Evolutionary conservation across 495 filamentous ascomycete genomes (phyloP).

Genomic region (Aspergillus conjunctus): DNA sequence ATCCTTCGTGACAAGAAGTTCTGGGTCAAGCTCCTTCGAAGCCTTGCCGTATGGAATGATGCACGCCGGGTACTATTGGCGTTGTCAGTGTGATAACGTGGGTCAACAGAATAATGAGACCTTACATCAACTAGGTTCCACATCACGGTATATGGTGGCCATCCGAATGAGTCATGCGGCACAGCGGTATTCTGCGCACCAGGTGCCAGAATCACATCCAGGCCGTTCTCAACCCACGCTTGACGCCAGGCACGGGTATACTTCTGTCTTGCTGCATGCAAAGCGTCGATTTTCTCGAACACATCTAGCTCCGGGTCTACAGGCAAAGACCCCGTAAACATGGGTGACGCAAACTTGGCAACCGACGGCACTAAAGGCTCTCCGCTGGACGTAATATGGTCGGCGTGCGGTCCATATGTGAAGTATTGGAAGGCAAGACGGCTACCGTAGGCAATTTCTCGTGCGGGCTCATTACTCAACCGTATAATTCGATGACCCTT

Average conservation of each 20-base stretch:
- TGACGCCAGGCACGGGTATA: slow-evolving; percentile 27
- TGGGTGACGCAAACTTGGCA: slow-evolving; percentile 25
- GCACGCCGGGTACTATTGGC: slow-evolving; percentile 38
- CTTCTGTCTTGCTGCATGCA: slow-evolving; percentile 8
- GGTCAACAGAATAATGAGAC: not conserved
- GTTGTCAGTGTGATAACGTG: slow-evolving; percentile 10
- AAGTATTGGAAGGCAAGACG: slow-evolving; percentile 39
- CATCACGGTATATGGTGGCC: slow-evolving; percentile 52
- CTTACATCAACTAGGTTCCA: slow-evolving; percentile 58
- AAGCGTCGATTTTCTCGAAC: slow-evolving; percentile 24
- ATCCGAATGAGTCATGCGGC: slow-evolving; percentile 52
- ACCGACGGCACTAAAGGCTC: slow-evolving; percentile 30
- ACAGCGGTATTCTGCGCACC: slow-evolving; percentile 53
- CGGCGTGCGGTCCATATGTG: slow-evolving; percentile 28
- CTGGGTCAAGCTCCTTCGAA: slow-evolving; percentile 39
- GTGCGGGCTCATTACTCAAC: slow-evolving; percentile 17
- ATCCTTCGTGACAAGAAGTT: slow-evolving; percentile 27
- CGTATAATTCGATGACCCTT: slow-evolving; percentile 50
- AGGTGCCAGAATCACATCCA: slow-evolving; percentile 52
- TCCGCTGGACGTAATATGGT: slow-evolving; percentile 31
- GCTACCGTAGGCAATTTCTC: slow-evolving; percentile 26
- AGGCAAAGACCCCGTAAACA: slow-evolving; percentile 30
- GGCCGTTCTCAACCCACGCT: slow-evolving; percentile 26
- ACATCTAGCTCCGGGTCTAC: slow-evolving; percentile 16
- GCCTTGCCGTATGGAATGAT: slow-evolving; percentile 38